Base-by-base conservation (phyloP, 2,329 filamentous ascomycete genomes). In the Xylariaceae sp. region DNA sequence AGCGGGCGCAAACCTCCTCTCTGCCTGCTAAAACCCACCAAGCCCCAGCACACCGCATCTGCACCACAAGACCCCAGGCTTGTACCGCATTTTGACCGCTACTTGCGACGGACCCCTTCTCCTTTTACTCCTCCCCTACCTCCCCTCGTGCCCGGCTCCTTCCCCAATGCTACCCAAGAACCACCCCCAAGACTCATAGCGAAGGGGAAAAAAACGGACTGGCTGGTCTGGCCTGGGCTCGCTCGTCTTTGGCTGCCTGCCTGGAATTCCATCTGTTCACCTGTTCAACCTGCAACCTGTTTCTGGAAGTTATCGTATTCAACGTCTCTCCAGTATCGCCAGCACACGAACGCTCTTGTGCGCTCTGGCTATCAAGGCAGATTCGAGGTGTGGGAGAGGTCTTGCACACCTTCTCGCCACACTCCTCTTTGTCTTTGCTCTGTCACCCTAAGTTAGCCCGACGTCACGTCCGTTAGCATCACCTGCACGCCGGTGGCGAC, bases 21-120 rank as follows among this genome's bases (percentile, higher is more conserved):
- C 14, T 36, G 10, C 14, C 14, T 36, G 10, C 34, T 14, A 38
- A 14, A 4, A 5, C 13, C 34, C 22, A 28, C 22, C 22, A 28
- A 28, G 22, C 28, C 33, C 48, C 17, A 47, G 48, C 45, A 49
- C 38, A 47, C 18, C 13, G 43, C 39, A 31, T 42, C 50, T 45
- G 38, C 49, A 28, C 45, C 36, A 39, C 45, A 16, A 13, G 34
- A 45, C 50, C 45, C 46, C 17, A 34, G 22, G 33, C 48, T 54
- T 56, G 56, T 58, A 58, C 56, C 42, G 46, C 43, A 22, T 51
- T 47, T 31, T 58, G 56, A 58, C 54, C 56, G 56, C 56, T 58
- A 58, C 54, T 58, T 58, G 33, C 17, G 31, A 45, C 56, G n/a
- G 28, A 42, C n/a, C 18, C 42, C 33, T 39, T 44, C 22, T 43